Evolutionary conservation across 169 alveolate genomes (phyloP).

Genomic region (Plasmodium malariae): DNA sequence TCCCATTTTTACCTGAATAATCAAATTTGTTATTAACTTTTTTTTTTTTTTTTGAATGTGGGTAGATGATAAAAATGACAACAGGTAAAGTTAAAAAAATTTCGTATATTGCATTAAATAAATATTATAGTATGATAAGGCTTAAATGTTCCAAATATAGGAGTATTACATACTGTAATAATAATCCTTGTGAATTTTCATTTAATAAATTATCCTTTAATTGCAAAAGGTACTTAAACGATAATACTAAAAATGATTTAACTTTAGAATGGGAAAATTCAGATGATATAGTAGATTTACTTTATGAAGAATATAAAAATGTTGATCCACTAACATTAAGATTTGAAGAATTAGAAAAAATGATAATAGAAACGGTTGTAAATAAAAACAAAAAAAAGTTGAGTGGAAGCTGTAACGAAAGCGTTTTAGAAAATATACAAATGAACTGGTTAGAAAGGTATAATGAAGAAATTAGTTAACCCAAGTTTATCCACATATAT

Average conservation of each 20-base stretch:
- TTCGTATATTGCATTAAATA: constrained; percentile 18
- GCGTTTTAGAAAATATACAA: constrained; percentile 80
- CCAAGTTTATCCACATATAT: no score
- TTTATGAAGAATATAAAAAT: constrained; percentile 59
- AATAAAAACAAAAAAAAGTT: constrained; percentile 63
- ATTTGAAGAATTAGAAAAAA: constrained; percentile 81
- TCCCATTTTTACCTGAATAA: no score
- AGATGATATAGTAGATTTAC: constrained; percentile 61
- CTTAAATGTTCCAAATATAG: constrained; percentile 1
- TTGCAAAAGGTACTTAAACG: constrained; percentile 28
- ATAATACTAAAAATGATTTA: constrained; percentile 19
- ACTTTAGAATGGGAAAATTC: constrained; percentile 59
- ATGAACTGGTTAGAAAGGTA: constrained; percentile 80
- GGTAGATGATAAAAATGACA: constrained; percentile 17
- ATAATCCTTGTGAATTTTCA: not conserved
- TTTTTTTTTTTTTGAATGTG: not conserved
- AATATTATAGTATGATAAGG: not conserved
- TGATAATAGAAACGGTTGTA: constrained; percentile 77
- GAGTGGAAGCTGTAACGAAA: constrained; percentile 78
- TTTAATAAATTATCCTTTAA: not conserved
- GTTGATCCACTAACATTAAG: constrained; percentile 80
- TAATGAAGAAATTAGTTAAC: constrained; percentile 52
- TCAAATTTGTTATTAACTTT: not conserved
- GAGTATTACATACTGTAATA: constrained; percentile 11
- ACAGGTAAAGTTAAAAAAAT: constrained; percentile 13